Base-by-base conservation (phyloP, 2,329 filamentous ascomycete species). In the Aspergillus niger region DNA sequence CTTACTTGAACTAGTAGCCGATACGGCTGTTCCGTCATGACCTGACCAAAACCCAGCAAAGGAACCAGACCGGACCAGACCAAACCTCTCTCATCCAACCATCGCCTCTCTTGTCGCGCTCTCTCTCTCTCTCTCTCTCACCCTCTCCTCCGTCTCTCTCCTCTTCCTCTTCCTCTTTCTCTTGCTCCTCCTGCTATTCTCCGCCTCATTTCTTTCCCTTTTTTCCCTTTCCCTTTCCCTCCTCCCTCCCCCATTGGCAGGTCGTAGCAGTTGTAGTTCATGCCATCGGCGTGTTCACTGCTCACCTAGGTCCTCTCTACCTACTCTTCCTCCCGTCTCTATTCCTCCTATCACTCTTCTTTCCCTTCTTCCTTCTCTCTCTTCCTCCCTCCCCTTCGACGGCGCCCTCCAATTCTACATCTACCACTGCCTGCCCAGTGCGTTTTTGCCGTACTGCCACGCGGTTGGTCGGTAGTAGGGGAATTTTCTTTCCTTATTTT, bases 391-490 rank as follows among this genome's bases (percentile, higher is more conserved):
- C 57, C 57, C 59, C 63, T 61, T 64, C 59, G 52, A 43, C 61
- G 57, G 62, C 55, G 58, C 58, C 53, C 32, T 36, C 49, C 53
- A 55, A 55, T 44, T 58, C 59, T 55, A 63, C 58, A 55, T 55
- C 43, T 60, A 64, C 63, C 63, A 62, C 65, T 75, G 67, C 68
- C 66, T 58, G 70, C 74, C 47, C 47, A 50, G 47, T 67, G 66
- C 70, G 68, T 64, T 67, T 67, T 65, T 58, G 53, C 56, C 65
- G 69, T 72, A 71, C 72, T 73, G 67, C 64, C 61, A 65, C 68
- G 68, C 67, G 69, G 65, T 69, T 66, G 68, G 67, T 70, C 62
- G 67, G 64, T 62, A 62, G 59, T 54, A 55, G 61, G 53, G 67
- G 62, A 62, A 44, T 55, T 57, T 60, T 57, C 48, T 48, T 54